Evolutionary conservation across 805 yeast species (phyloP).

Genomic region (Cyberlindnera veronae): DNA sequence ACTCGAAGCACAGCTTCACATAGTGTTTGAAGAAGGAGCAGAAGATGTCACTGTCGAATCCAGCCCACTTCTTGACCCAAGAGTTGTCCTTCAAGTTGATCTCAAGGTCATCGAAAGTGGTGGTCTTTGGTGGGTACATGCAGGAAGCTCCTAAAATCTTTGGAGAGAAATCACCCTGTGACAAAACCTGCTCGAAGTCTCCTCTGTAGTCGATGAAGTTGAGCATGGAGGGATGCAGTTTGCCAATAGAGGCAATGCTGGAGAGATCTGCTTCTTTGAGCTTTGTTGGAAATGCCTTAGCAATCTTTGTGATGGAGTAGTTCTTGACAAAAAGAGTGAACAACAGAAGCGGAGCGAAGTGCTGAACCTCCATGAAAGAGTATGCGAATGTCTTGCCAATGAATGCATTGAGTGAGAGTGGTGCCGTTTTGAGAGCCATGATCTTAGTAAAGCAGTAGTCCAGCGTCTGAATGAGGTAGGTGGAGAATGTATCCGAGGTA

Average conservation of each 20-base stretch:
- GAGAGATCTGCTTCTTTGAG: not conserved
- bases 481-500: conserved; percentile 1
- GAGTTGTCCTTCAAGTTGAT: conserved; percentile 49
- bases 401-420: conserved; percentile 36
- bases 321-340: conserved; percentile 57
- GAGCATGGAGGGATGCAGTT: conserved; percentile 12
- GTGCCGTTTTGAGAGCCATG: conserved; percentile 16
- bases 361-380: conserved; percentile 45
- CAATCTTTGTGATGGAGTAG: conserved; percentile 33
- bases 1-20: conserved; percentile 22
- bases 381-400: conserved; percentile 62
- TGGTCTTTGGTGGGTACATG: conserved; percentile 34
- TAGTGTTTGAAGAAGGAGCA: conserved; percentile 61
- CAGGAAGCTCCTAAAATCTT: conserved; percentile 34
- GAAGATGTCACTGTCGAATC: conserved; percentile 54
- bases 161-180: conserved; percentile 20
- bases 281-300: not conserved
- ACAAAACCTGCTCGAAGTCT: conserved; percentile 10
- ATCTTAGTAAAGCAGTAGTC: conserved; percentile 15
- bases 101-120: conserved; percentile 30
- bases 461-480: conserved; percentile 8
- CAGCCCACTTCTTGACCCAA: conserved; percentile 63
- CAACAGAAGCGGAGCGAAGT: conserved; percentile 48
- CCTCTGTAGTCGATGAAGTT: conserved; percentile 18
- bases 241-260: not conserved